phyloP scores from a whole-genome alignment of 805 yeast genomes.

The Kazachstania martiniae region DNA sequence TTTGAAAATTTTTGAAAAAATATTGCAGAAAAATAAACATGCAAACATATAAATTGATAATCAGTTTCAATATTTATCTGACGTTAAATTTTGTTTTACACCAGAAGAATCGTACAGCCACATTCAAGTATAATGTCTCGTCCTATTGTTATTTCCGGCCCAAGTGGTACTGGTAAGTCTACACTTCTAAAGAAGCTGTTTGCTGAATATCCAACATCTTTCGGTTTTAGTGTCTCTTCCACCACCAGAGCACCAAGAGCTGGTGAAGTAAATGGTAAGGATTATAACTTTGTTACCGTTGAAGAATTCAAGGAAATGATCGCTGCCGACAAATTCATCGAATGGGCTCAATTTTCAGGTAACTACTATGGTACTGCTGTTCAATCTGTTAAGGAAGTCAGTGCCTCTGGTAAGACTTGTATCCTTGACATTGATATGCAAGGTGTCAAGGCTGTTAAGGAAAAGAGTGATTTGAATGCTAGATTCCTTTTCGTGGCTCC shows the following conservation, averaged over 20 bases:
- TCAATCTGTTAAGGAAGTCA: slow-evolving; percentile 60
- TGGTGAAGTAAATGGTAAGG: slow-evolving; percentile 83
- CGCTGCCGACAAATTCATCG: slow-evolving; percentile 68
- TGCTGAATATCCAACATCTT: slow-evolving; percentile 78
- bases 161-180: slow-evolving; percentile 93
- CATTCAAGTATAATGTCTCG: no score
- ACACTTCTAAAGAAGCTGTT: slow-evolving; percentile 82
- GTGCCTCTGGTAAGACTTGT: slow-evolving; percentile 59
- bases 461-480: slow-evolving; percentile 64
- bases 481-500: slow-evolving; percentile 84
- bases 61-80: no score
- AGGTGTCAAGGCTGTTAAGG: slow-evolving; percentile 88
- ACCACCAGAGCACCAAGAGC: slow-evolving; percentile 85
- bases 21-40: no score
- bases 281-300: slow-evolving; percentile 78
- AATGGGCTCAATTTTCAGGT: slow-evolving; percentile 97
- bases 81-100: no score
- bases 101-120: no score
- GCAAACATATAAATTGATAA: no score
- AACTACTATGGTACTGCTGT: slow-evolving; percentile 94
- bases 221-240: slow-evolving; percentile 87
- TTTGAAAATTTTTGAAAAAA: no score
- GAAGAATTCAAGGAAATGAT: slow-evolving; percentile 73
- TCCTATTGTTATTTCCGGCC: slow-evolving; percentile 94
- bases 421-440: slow-evolving; percentile 98